Evolutionary conservation across 2,329 filamentous ascomycete genomes (phyloP).

Genomic region (Fusarium phyllophilum): DNA sequence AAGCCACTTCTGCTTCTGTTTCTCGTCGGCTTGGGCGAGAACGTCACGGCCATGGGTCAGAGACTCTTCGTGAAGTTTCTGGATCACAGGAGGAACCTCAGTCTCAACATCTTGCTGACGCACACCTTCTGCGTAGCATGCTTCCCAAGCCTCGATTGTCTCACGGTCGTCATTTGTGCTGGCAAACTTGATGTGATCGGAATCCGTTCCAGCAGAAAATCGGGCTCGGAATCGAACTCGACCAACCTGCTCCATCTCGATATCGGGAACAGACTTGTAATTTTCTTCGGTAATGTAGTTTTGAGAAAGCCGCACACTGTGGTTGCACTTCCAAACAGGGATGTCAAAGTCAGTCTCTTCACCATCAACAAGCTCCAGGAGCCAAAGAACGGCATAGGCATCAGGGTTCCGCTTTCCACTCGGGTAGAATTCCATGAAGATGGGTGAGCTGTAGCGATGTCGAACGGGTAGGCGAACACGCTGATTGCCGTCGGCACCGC

Average conservation of each 20-base stretch:
- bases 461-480: constrained; percentile 85
- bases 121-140: constrained; percentile 88
- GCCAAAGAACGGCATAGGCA: constrained; percentile 85
- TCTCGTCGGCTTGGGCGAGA: constrained; percentile 75
- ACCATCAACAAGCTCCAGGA: constrained; percentile 84
- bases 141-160: constrained; percentile 95
- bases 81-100: constrained; percentile 77
- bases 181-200: constrained; percentile 84
- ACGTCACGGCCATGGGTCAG: constrained; percentile 83
- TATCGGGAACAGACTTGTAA: constrained; percentile 73
- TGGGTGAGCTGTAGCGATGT: constrained; percentile 86
- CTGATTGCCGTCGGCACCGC: constrained; percentile 51
- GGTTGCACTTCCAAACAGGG: constrained; percentile 89
- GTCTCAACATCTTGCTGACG: constrained; percentile 75
- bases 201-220: constrained; percentile 92
- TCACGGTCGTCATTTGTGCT: constrained; percentile 89
- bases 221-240: constrained; percentile 81
- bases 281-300: constrained; percentile 92
- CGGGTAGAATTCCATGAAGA: constrained; percentile 87
- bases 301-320: constrained; percentile 80
- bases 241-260: constrained; percentile 82
- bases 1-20: constrained; percentile 82
- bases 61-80: constrained; percentile 83
- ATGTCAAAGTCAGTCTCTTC: constrained; percentile 81
- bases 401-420: constrained; percentile 75